A percentile compares a stretch with the other conserved stretches of the same genome.
These are phyloP conservation scores for Mycena maculata DNA, from an alignment of 768 basidiomycete genomes.

Conservation along the genomic window DNA sequence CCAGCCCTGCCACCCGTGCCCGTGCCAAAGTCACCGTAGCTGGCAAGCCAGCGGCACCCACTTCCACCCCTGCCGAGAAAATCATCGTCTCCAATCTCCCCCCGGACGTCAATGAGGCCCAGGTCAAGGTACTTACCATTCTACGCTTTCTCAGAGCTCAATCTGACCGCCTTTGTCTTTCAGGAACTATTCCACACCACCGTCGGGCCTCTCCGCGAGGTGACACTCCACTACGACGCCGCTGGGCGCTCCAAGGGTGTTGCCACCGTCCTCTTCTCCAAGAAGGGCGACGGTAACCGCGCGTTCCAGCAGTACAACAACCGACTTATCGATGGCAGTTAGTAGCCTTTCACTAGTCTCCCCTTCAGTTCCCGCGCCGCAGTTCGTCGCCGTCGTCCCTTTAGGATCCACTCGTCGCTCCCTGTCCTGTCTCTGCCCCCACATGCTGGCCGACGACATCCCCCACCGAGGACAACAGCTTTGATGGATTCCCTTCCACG, in stretches of 20 bases:
- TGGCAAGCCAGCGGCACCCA: slow-evolving; percentile 52
- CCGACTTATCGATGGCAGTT: slow-evolving; percentile 99
- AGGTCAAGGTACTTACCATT: slow-evolving; percentile 81
- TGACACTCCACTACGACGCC: slow-evolving; percentile 87
- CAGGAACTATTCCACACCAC: slow-evolving; percentile 95
- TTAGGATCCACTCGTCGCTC: slow-evolving; percentile 47
- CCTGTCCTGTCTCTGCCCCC: slow-evolving; percentile 55
- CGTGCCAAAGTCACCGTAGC: slow-evolving; percentile 60
- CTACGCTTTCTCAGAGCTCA: neutral
- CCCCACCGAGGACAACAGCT: neutral
- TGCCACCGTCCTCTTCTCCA: slow-evolving; percentile 87
- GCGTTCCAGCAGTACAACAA: slow-evolving; percentile 96
- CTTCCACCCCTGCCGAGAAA: slow-evolving; percentile 74
- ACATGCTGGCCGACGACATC: slow-evolving; percentile 21
- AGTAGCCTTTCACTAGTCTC: slow-evolving; percentile 77
- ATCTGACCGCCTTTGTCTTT: slow-evolving; percentile 20
- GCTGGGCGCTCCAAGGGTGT: slow-evolving; percentile 91
- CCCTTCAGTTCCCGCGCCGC: slow-evolving; percentile 55
- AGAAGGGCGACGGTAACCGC: slow-evolving; percentile 90
- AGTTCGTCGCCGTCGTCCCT: slow-evolving; percentile 36
- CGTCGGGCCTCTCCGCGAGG: slow-evolving; percentile 86
- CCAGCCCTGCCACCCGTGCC: slow-evolving; percentile 63
- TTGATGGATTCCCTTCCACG: slow-evolving; percentile 11
- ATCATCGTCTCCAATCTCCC: slow-evolving; percentile 97
- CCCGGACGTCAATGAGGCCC: slow-evolving; percentile 89